Evolutionary conservation across 1,139 yeast genomes (phyloP), one percentile per base, ranked within the genome.

Genomic region (Pichia sp.): DNA sequence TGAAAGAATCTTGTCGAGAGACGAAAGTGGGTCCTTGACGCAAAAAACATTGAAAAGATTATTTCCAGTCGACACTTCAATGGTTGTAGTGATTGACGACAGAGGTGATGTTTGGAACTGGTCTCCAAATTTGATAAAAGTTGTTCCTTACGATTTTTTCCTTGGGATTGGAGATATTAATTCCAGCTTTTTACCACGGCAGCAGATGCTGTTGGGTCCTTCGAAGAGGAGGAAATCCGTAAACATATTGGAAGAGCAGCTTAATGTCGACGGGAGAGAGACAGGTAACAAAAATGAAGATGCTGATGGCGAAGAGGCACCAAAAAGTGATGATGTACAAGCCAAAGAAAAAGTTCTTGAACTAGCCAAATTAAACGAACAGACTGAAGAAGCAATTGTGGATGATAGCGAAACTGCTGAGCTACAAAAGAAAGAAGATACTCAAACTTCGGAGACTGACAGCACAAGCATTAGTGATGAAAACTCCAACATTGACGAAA

Each of bases 51-150:
- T 95, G 59, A 85, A 87, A 64, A 76, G 99, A 58, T 74, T 95
- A 52, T 95, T 95, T 67, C 99, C 99, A 0, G 96, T 93, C 3
- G 96, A 93, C 61, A 96, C 96, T 42, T 85, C 95, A 15, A 88
- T 93, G 97, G 99, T 93, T 47, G 95, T 90, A 2, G 86, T 93
- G 48, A 93, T 93, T 58, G 99, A 93, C 70, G 99, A 93, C 68
- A 80, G 99, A 68, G 99, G 98, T 4, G 99, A 93, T 69, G 99
- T 93, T 10, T 93, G 99, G 99, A 90, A 88, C 67, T 93, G 99
- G 99, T 89, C 90, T 61, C 85, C 87, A 30, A 92, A 93, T 68
- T 75, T 93, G 61, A 82, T 93, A 57, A 90, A 92, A 68, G 99
- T 93, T 8, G 87, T 90, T 1, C 99, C 99, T 0, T 93, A 90